These are phyloP conservation scores for Pleurotus salmoneostramineus DNA, from an alignment of 768 basidiomycete genomes.

Conservation along the genomic window DNA sequence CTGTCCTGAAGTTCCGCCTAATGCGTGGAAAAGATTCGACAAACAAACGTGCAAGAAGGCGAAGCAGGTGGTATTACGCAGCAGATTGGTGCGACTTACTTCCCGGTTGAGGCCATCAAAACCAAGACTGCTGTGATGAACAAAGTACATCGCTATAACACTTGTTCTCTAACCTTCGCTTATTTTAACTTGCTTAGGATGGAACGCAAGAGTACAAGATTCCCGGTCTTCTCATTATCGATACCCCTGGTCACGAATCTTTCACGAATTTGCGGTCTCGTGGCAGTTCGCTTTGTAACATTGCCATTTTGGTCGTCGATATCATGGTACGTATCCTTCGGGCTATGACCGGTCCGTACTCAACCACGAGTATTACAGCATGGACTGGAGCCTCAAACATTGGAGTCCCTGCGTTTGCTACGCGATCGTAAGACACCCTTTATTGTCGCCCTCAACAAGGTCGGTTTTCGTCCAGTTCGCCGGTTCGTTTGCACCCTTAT, in stretches of 20 bases:
- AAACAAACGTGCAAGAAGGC: conserved; percentile 99
- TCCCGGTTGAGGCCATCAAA: conserved; percentile 93
- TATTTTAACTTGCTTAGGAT: too few relatives aligned
- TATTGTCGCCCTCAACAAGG: conserved; percentile 98
- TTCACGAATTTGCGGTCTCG: conserved; percentile 96
- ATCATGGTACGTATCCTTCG: conserved; percentile 67
- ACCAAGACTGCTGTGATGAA: conserved; percentile 94
- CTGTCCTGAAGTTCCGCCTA: conserved; percentile 2
- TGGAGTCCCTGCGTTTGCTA: conserved; percentile 91
- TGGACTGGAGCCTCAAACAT: conserved; percentile 95
- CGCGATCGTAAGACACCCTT: conserved; percentile 95
- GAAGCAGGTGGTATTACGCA: conserved; percentile 99
- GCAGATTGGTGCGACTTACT: conserved; percentile 99
- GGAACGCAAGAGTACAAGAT: conserved; percentile 90
- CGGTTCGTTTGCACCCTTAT: conserved; percentile 2
- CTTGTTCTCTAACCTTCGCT: too few relatives aligned
- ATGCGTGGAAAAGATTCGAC: conserved; percentile 70
- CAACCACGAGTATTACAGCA: conserved; percentile 48
- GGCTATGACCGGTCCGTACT: not conserved
- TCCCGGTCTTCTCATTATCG: conserved; percentile 93
- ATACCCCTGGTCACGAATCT: conserved; percentile 99
- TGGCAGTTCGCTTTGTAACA: conserved; percentile 97
- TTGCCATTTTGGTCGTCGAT: conserved; percentile 98
- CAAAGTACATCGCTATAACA: conserved; percentile 50
- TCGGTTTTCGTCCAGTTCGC: conserved; percentile 19